Evolutionary conservation across 257 asterid genomes (phyloP), one percentile per base, ranked within the genome.

Genomic region (Primulina tabacum): DNA sequence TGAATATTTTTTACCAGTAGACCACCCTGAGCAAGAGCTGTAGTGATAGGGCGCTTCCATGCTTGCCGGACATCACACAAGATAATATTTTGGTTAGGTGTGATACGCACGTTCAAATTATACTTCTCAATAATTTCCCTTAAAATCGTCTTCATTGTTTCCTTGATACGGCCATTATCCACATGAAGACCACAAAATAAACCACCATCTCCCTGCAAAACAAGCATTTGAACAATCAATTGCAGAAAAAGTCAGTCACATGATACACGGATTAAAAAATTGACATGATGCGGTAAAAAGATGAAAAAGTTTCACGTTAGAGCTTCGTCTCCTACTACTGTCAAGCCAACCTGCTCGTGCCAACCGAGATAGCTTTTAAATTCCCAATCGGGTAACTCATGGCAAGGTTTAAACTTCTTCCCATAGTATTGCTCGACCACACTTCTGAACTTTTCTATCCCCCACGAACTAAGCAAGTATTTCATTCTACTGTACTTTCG

Each of bases 401-500:
- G 96, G 80, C 87, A 82, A 60, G 92, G 87, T 75, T 90, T 88
- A 21, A 93, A 86, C 73, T 86, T 86, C 92, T 66, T 93, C 64
- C 99, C 99, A 7, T 89, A 93, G 76, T 90, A 93, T 74, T 85
- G 83, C 78, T 93, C 99, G 47, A 82, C 93, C 67, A 89, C 97
- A 77, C 69, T 66, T 79, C 85, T 87, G 79, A 93, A 93, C 87
- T 93, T 93, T 55, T 90, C 97, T 12, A 93, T 90, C 40, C 99
- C 99, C 99, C 99, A 93, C 8, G 96, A 89, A 83, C 92, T 87
- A 73, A 93, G 72, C 50, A 93, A 84, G 81, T 93, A 93, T 82
- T 93, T 93, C 97, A 93, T 80, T 73, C 99, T 93, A 78, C 99
- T 93, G 76, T 89, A 93, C 81, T 75, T 93, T 57, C 99, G 97